A percentile compares a stretch with the other conserved stretches of the same genome.
phyloP scores from a whole-genome alignment of 371 early-diverging fungal species.

The Choanephora cucurbitarum region DNA sequence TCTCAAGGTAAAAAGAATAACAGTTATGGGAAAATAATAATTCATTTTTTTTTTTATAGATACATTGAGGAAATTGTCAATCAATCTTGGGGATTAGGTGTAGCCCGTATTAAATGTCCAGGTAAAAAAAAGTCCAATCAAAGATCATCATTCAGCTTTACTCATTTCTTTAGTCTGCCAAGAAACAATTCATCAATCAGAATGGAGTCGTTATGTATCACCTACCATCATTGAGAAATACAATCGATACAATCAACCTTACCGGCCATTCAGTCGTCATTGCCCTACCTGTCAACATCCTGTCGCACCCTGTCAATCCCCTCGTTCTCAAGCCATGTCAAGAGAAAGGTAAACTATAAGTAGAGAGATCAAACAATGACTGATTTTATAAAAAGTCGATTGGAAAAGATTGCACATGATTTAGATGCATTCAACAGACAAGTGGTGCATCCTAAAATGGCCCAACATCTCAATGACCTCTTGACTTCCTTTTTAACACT shows the following conservation, averaged over 20 bases:
- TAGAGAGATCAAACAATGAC: neutral
- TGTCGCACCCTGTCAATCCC: conserved; percentile 45
- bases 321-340: conserved; percentile 30
- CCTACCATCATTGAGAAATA: conserved; percentile 47
- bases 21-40: too few species aligned
- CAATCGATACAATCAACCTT: conserved; percentile 66
- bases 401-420: conserved; percentile 13
- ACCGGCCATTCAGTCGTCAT: conserved; percentile 58
- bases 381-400: conserved; percentile 12
- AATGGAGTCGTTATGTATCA: conserved; percentile 62
- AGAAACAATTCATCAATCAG: conserved; percentile 54
- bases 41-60: conserved; percentile 32
- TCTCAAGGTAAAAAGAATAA: conserved; percentile 65
- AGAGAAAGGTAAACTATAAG: conserved; percentile 25
- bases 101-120: conserved; percentile 66
- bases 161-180: conserved; percentile 50
- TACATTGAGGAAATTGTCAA: conserved; percentile 66
- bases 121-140: conserved; percentile 24
- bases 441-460: conserved; percentile 1
- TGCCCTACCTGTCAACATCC: conserved; percentile 53
- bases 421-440: conserved; percentile 8
- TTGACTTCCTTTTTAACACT: conserved; percentile 16
- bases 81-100: conserved; percentile 66
- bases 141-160: conserved; percentile 1
- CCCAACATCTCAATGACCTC: neutral